Evolutionary conservation across 108 stramenopile species (phyloP).

Genomic region (Mediolabrus comicus): DNA sequence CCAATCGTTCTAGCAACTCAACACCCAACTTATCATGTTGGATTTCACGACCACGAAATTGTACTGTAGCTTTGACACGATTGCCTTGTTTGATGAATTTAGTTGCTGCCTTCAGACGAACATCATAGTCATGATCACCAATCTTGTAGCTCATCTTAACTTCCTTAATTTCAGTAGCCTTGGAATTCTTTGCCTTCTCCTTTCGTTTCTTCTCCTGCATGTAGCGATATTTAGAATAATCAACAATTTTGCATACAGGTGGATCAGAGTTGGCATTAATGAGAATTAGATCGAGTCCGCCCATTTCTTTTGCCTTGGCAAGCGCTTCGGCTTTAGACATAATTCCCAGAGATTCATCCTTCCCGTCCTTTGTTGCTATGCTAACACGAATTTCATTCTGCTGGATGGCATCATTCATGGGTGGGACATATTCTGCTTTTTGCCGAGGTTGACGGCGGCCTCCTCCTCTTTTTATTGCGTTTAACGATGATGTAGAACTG

Average conservation of each 20-base stretch:
- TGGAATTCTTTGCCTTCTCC: conserved; percentile 92
- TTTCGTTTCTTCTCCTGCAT: conserved; percentile 90
- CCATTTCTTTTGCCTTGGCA: conserved; percentile 81
- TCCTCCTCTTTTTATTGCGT: conserved; percentile 43
- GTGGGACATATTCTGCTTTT: conserved; percentile 58
- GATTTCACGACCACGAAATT: conserved; percentile 82
- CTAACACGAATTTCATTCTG: conserved; percentile 67
- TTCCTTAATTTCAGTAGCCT: conserved; percentile 93
- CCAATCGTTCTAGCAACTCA: conserved; percentile 67
- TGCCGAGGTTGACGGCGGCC: conserved; percentile 32
- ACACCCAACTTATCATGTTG: conserved; percentile 79
- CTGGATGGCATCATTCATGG: conserved; percentile 82
- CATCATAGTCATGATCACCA: conserved; percentile 93
- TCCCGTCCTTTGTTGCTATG: conserved; percentile 51
- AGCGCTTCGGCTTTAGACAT: conserved; percentile 86
- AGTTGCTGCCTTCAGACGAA: conserved; percentile 78
- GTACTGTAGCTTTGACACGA: conserved; percentile 82
- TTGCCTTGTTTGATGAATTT: conserved; percentile 89
- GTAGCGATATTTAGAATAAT: conserved; percentile 95
- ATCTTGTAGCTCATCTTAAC: conserved; percentile 97
- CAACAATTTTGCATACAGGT: conserved; percentile 94
- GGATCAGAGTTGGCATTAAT: conserved; percentile 90
- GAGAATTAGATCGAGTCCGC: conserved; percentile 86
- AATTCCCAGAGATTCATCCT: conserved; percentile 89
- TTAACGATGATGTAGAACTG: conserved; percentile 6